Conservation (phyloP, 1,284 basidiomycete species). For the Malassezia dermatis region DNA sequence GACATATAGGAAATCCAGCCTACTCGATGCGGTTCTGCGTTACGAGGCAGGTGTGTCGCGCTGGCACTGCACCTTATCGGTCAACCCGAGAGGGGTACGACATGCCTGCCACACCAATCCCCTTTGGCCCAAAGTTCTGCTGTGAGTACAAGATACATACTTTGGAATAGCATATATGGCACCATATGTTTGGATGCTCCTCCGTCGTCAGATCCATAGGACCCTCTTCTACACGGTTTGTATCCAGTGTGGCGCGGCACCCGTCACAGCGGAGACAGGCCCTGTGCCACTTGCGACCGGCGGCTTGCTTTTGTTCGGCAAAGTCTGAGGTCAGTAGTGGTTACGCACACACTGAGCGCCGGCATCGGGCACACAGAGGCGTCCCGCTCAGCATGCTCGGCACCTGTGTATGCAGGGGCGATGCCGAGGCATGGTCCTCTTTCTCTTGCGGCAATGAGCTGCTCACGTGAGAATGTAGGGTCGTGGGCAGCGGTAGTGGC, state of each 20-base stretch:
- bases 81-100: slow-evolving; percentile 13
- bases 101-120: slow-evolving; percentile 21
- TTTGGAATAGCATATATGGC: slow-evolving; percentile 41
- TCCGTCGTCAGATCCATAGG: slow-evolving; percentile 18
- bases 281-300: slow-evolving; percentile 41
- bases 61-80: not conserved
- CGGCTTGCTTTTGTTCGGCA: slow-evolving; percentile 42
- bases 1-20: not conserved
- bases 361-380: slow-evolving; percentile 39
- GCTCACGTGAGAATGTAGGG: not conserved
- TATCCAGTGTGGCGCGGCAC: slow-evolving; percentile 35
- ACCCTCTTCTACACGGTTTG: slow-evolving; percentile 39
- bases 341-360: slow-evolving; percentile 32
- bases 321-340: slow-evolving; percentile 24
- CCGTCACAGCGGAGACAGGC: slow-evolving; percentile 43
- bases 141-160: slow-evolving; percentile 7
- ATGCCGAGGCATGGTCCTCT: not conserved
- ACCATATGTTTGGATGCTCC: slow-evolving; percentile 32
- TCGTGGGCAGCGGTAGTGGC: not conserved
- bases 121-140: slow-evolving; percentile 21
- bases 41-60: not conserved
- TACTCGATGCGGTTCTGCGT: not conserved
- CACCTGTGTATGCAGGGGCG: not conserved
- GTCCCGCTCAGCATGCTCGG: slow-evolving; percentile 30
- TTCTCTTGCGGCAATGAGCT: not conserved